These are phyloP conservation scores for Cyclocybe aegerita DNA, from an alignment of 768 basidiomycete species.

Conservation along the genomic window DNA sequence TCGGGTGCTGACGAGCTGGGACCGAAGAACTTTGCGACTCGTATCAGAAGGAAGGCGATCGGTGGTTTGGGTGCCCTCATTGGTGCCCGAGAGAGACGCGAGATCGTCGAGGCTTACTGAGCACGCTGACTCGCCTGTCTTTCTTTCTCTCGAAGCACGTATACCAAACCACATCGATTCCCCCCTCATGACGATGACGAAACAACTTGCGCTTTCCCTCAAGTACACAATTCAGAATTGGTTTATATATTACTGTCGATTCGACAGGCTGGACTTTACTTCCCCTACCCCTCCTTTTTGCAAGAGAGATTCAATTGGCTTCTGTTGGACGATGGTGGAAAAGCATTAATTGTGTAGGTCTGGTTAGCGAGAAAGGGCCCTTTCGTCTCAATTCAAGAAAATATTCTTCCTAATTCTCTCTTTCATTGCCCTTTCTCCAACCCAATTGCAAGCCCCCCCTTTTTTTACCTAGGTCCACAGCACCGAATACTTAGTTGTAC, in stretches of 20 bases:
- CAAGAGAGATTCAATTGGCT: slow-evolving; percentile 14
- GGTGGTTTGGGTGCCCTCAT: slow-evolving; percentile 78
- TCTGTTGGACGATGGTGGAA: slow-evolving; percentile 19
- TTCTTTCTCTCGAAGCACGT: slow-evolving; percentile 2
- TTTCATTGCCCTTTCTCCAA: slow-evolving; percentile 5
- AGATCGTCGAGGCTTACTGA: slow-evolving; percentile 72
- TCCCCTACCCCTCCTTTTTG: slow-evolving; percentile 5
- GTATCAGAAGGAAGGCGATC: slow-evolving; percentile 82
- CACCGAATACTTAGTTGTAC: not conserved
- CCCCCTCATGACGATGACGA: slow-evolving; percentile 7
- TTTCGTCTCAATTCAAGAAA: slow-evolving; percentile 14
- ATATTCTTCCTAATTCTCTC: slow-evolving; percentile 5
- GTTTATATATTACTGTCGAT: slow-evolving; percentile 22
- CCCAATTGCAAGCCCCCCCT: not conserved
- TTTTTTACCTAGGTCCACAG: slow-evolving; percentile 4
- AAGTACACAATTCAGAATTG: slow-evolving; percentile 19
- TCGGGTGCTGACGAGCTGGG: slow-evolving; percentile 84
- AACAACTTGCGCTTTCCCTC: slow-evolving; percentile 7
- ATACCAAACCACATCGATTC: not conserved
- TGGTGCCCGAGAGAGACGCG: slow-evolving; percentile 79
- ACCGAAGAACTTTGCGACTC: slow-evolving; percentile 85
- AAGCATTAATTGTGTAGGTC: slow-evolving; percentile 12
- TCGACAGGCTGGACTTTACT: slow-evolving; percentile 26
- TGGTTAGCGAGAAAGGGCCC: slow-evolving; percentile 14
- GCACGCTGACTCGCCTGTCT: slow-evolving; percentile 9